Percentiles rank a stretch among this genome's conserved stretches.
Evolutionary conservation across 768 basidiomycete genomes (phyloP).

Genomic region (Cytidiella melzeri): DNA sequence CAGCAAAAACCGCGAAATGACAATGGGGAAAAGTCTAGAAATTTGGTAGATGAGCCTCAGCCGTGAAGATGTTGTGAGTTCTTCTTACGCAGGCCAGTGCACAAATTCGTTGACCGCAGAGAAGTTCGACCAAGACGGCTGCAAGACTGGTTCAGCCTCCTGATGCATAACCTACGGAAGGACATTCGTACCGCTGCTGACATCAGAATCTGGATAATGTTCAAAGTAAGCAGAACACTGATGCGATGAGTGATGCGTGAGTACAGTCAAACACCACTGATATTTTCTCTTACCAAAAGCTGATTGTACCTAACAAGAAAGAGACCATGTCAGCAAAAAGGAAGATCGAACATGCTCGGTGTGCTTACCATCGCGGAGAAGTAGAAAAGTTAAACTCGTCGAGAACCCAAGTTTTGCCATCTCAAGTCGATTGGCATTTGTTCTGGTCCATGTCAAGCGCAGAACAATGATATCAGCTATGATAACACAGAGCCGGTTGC

Average conservation of each 20-base stretch:
- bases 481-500: background rate
- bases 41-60: no score
- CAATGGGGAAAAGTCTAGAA: background rate
- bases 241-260: no score
- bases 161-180: no score
- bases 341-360: background rate
- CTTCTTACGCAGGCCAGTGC: background rate
- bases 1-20: background rate
- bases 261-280: no score
- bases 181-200: background rate
- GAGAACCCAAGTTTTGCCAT: background rate
- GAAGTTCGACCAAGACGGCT: background rate
- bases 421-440: background rate
- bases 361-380: constrained; percentile 2
- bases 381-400: background rate
- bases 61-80: no score
- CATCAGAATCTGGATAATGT: background rate
- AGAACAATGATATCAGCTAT: background rate
- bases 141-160: background rate
- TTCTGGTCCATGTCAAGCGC: constrained; percentile 1
- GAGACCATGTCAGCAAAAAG: background rate
- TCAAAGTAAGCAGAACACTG: background rate
- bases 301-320: background rate
- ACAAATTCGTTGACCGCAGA: background rate
- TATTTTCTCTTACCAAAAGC: background rate